Conservation (phyloP, 768 basidiomycete species). For the Russula virescens region DNA sequence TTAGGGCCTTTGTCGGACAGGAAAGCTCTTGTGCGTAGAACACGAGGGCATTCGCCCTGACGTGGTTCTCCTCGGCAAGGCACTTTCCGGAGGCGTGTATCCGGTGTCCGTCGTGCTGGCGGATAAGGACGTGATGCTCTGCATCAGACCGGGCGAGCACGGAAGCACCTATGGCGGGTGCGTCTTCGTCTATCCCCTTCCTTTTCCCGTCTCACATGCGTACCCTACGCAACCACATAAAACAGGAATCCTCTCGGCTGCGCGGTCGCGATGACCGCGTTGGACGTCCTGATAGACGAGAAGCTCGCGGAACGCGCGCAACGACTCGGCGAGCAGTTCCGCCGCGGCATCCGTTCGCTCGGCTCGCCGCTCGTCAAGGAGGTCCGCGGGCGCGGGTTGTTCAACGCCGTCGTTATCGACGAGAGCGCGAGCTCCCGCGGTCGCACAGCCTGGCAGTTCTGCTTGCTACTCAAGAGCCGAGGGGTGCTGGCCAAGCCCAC, state of each 20-base stretch:
- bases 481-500: slow-evolving; percentile 96
- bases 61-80: slow-evolving; percentile 90
- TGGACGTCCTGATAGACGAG: slow-evolving; percentile 89
- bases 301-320: slow-evolving; percentile 73
- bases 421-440: slow-evolving; percentile 71
- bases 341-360: slow-evolving; percentile 51
- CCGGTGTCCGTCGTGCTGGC: slow-evolving; percentile 95
- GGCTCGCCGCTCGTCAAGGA: slow-evolving; percentile 65
- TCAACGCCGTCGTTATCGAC: slow-evolving; percentile 93
- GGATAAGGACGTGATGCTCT: slow-evolving; percentile 87
- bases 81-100: slow-evolving; percentile 94
- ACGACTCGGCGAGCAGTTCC: slow-evolving; percentile 76
- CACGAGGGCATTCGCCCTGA: slow-evolving; percentile 88
- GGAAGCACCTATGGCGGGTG: slow-evolving; percentile 95
- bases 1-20: slow-evolving; percentile 86
- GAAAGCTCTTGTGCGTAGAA: slow-evolving; percentile 88
- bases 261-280: slow-evolving; percentile 91
- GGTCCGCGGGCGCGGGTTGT: slow-evolving; percentile 80
- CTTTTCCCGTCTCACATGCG: slow-evolving; percentile 3
- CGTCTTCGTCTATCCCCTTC: slow-evolving; percentile 27
- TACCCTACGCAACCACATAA: too few relatives aligned
- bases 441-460: slow-evolving; percentile 92
- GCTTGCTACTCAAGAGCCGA: slow-evolving; percentile 83
- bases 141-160: slow-evolving; percentile 92
- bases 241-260: slow-evolving; percentile 87